Evolutionary conservation across 345 rosid genomes (phyloP).

Genomic region (Arabidopsis suecica): DNA sequence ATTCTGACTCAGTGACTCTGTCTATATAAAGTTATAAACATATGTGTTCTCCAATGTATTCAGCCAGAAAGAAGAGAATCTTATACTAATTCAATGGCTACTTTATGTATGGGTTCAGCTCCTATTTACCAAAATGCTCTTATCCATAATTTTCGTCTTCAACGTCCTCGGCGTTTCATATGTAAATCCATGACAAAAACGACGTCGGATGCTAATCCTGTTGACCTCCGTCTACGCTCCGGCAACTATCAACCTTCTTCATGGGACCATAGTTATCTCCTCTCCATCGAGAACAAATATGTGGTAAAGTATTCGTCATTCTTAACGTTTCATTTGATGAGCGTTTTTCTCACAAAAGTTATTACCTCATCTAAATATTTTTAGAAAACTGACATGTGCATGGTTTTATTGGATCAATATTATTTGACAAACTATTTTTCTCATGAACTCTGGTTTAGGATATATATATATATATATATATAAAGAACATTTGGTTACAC

Average conservation of each 20-base stretch:
- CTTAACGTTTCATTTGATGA: too few species aligned
- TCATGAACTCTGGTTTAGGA: too few species aligned
- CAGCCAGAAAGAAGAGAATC: background rate
- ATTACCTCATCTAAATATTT: background rate
- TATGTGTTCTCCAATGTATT: background rate
- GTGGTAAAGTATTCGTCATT: conserved; percentile 7
- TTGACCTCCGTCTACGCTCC: conserved; percentile 26
- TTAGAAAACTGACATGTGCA: too few species aligned
- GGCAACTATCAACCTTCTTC: conserved; percentile 40
- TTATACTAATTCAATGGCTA: conserved; percentile 8
- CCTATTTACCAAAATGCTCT: background rate
- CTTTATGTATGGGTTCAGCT: conserved; percentile 6
- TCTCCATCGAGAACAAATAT: conserved; percentile 24
- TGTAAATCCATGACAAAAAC: conserved; percentile 10
- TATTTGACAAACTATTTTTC: too few species aligned
- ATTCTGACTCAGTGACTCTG: too few species aligned
- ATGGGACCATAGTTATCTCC: conserved; percentile 36
- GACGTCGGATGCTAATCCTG: background rate
- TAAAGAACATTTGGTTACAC: too few species aligned
- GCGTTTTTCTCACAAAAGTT: background rate
- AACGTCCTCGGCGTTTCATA: background rate
- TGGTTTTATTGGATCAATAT: too few species aligned
- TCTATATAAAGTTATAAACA: background rate
- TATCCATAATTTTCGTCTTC: background rate
- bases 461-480: background rate